phyloP scores from a whole-genome alignment of 257 asterid species.

The Hygrophila difformis region DNA sequence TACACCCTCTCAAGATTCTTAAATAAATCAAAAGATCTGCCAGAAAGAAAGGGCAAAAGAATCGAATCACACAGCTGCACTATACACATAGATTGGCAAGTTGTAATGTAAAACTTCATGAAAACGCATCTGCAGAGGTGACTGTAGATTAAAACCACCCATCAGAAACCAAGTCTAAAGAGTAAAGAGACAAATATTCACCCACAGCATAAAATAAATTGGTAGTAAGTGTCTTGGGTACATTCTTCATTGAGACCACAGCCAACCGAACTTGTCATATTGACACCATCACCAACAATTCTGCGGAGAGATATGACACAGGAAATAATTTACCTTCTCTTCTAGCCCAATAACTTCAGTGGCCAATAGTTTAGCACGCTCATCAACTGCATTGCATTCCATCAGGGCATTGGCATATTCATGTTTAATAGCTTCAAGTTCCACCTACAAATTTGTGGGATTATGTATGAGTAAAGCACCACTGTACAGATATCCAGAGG shows the following conservation, averaged over 20 bases:
- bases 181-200: not conserved
- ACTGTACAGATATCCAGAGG: not conserved
- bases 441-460: conserved; percentile 44
- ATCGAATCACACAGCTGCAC: conserved; percentile 1
- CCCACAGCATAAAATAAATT: not conserved
- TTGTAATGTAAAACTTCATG: no score
- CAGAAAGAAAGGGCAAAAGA: not conserved
- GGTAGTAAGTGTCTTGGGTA: not conserved
- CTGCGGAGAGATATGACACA: conserved; percentile 7
- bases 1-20: conserved; percentile 1
- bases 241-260: conserved; percentile 4
- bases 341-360: conserved; percentile 96
- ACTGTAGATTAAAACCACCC: no score
- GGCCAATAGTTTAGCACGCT: conserved; percentile 85
- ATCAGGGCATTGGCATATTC: conserved; percentile 74
- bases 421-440: conserved; percentile 65
- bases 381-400: conserved; percentile 98
- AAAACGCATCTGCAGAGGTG: no score
- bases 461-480: conserved; percentile 8
- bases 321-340: conserved; percentile 63
- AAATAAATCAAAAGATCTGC: not conserved
- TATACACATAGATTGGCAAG: conserved; percentile 2
- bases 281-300: not conserved
- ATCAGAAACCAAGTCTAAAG: no score
- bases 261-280: conserved; percentile 5